Evolutionary conservation across 2,329 filamentous ascomycete species (phyloP).

Genomic region (Penicillium sp.): DNA sequence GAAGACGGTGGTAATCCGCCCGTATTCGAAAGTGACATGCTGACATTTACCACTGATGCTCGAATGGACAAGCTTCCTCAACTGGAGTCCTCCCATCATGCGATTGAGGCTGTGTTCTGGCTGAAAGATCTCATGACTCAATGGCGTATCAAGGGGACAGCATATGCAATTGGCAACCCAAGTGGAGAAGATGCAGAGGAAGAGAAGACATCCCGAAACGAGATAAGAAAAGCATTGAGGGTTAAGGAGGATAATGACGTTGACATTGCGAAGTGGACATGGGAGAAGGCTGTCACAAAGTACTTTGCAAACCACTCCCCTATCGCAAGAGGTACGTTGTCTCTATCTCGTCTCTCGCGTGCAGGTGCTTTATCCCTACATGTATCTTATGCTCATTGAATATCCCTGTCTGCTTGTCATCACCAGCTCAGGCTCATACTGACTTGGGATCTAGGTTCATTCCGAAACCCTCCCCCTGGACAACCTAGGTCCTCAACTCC

Average conservation of each 20-base stretch:
- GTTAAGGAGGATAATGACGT: conserved; percentile 31
- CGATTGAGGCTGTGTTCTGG: conserved; percentile 86
- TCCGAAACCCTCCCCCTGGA: conserved; percentile 70
- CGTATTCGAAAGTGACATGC: conserved; percentile 71
- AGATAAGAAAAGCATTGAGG: conserved; percentile 59
- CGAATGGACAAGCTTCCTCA: conserved; percentile 82
- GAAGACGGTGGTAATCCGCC: conserved; percentile 56
- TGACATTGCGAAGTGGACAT: conserved; percentile 61
- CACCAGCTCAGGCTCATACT: not conserved
- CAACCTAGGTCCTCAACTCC: conserved; percentile 54
- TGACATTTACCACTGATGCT: conserved; percentile 81
- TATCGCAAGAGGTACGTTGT: conserved; percentile 63
- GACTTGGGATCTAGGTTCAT: conserved; percentile 51
- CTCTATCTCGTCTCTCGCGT: not conserved
- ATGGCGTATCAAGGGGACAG: conserved; percentile 78
- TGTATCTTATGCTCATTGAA: not conserved
- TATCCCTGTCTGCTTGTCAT: not conserved
- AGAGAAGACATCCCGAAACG: conserved; percentile 43
- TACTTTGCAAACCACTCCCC: conserved; percentile 90
- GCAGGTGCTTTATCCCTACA: not conserved
- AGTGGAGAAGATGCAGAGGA: conserved; percentile 55
- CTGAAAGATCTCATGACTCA: conserved; percentile 66
- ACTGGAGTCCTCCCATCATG: conserved; percentile 63
- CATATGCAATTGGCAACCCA: conserved; percentile 71
- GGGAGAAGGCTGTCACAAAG: conserved; percentile 73